Base-by-base conservation (phyloP, 345 rosid species). In the Eucalyptus fibrosa region DNA sequence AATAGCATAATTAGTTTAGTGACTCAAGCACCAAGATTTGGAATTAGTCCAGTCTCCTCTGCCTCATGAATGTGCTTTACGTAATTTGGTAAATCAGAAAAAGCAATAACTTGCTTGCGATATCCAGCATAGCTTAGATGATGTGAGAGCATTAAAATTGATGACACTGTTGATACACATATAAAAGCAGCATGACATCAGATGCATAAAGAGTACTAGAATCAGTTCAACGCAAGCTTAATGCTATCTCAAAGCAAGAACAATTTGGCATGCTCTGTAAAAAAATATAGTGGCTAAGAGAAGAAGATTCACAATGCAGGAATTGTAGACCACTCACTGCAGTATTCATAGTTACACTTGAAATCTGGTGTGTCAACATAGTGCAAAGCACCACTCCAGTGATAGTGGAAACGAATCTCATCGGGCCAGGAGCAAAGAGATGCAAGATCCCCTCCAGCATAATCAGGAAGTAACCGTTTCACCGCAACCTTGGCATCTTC, bases 341-440 rank as follows among this genome's bases (percentile, higher is more conserved):
- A 94, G 92, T 97, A 97, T 19, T 93, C 87, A 82, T 98, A 98
- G 92, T 94, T 98, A 92, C 99, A 98, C 93, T 81, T 91, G 93
- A 96, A 98, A 92, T 97, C 99, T 77, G 98, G 99, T 8, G 99
- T 98, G 91, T 97, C 98, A 87, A 95, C 91, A 91, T 95, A 98
- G 94, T 98, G 99, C 82, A 98, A 91, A 88, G 97, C 94, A 87
- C 97, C 95, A 91, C 96, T 95, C 99, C 99, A 97, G 87, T 91
- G 92, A 94, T 93, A 95, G 81, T 90, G 95, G 88, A 90, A 95
- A 80, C 96, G 94, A 49, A 98, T 90, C 87, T 95, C 92, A 93
- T 98, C 99, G 30, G 99, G 67, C 99, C 99, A 98, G 24, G 99
- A 93, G 92, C 99, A 98, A 65, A 98, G 96, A 87, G 96, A 90